These are phyloP conservation scores for Myxozyma mucilagina DNA, from an alignment of 805 yeast species.

Conservation along the genomic window DNA sequence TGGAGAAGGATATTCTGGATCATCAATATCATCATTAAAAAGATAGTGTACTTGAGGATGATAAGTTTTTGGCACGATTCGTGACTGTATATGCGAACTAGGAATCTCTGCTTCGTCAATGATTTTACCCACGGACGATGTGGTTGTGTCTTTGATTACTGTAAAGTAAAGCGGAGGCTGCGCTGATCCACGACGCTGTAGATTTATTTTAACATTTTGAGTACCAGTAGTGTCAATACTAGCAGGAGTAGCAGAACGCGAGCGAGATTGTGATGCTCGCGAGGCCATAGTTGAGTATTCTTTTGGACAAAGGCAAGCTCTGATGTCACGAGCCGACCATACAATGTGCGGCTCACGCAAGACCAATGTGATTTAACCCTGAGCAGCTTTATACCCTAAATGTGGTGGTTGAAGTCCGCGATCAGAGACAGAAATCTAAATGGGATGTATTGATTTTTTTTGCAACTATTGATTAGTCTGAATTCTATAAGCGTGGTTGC, in stretches of 20 bases:
- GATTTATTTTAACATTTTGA: too few relatives aligned
- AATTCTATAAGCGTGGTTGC: too few relatives aligned
- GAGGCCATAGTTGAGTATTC: too few relatives aligned
- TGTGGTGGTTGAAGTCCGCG: background rate
- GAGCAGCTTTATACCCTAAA: too few relatives aligned
- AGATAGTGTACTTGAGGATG: slow-evolving; percentile 44
- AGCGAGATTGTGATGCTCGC: background rate
- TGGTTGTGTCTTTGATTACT: slow-evolving; percentile 15
- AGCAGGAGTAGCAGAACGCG: background rate
- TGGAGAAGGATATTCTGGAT: slow-evolving; percentile 11
- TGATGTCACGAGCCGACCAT: too few relatives aligned
- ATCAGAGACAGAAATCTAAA: background rate
- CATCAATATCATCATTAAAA: slow-evolving; percentile 40
- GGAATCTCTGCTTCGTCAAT: background rate
- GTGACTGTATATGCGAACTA: background rate
- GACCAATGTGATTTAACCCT: too few relatives aligned
- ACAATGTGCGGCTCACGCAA: too few relatives aligned
- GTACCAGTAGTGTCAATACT: too few relatives aligned
- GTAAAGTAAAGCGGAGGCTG: slow-evolving; percentile 28
- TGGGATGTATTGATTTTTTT: too few relatives aligned
- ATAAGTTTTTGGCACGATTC: background rate
- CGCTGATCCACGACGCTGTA: background rate
- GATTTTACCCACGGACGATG: slow-evolving; percentile 1
- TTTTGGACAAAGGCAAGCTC: too few relatives aligned
- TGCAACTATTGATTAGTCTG: too few relatives aligned